Percentiles rank a stretch among this genome's conserved stretches.
Conservation (phyloP, 805 yeast genomes). For the Yarrowia deformans region DNA sequence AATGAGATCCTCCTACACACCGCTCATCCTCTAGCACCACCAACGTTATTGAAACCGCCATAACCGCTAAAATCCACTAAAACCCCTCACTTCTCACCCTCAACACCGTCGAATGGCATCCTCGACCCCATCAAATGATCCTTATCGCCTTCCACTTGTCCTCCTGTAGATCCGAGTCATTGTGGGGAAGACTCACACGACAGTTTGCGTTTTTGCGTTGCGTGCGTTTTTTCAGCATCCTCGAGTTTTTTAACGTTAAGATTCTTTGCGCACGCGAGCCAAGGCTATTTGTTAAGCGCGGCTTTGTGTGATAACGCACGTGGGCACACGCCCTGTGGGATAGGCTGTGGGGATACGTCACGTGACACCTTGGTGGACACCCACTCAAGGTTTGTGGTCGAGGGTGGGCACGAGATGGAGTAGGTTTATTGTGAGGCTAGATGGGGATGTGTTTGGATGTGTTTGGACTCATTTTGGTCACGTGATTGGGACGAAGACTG, state of each 20-base stretch:
- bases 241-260: neutral
- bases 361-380: slow-evolving; percentile 29
- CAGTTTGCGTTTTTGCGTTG: neutral
- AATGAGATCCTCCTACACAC: too few relatives aligned
- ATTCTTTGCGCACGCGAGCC: slow-evolving; percentile 19
- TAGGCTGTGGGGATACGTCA: slow-evolving; percentile 14
- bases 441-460: neutral
- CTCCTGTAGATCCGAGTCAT: slow-evolving; percentile 20
- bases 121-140: too few relatives aligned
- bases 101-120: too few relatives aligned
- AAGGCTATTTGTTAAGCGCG: neutral
- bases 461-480: neutral
- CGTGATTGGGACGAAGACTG: neutral
- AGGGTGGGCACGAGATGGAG: slow-evolving; percentile 4
- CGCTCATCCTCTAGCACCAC: too few relatives aligned
- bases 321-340: slow-evolving; percentile 4
- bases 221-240: neutral
- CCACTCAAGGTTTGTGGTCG: neutral
- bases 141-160: neutral
- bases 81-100: too few relatives aligned
- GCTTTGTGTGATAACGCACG: slow-evolving; percentile 34
- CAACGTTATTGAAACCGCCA: too few relatives aligned
- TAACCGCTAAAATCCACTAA: too few relatives aligned
- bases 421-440: neutral
- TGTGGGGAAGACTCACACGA: slow-evolving; percentile 34